phyloP scores from a whole-genome alignment of 345 rosid genomes.

The Ricinus communis region DNA sequence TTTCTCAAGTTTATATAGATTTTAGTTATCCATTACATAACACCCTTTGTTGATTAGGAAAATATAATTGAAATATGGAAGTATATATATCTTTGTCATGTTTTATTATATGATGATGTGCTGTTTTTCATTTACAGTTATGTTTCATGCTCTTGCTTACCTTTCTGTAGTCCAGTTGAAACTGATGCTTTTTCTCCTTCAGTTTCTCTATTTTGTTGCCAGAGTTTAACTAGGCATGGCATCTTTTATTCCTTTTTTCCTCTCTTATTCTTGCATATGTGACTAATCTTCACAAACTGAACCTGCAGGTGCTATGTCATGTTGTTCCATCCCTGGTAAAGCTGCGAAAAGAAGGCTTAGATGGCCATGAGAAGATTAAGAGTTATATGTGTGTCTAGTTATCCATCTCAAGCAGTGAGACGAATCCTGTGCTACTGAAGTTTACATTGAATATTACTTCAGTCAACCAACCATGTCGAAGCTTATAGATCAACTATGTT shows the following conservation, averaged over 20 bases:
- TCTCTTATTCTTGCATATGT: not conserved
- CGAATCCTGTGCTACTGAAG: conserved; percentile 40
- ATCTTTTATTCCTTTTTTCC: not conserved
- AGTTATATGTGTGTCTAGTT: conserved; percentile 95
- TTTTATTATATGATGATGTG: too few relatives aligned
- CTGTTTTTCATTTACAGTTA: too few relatives aligned
- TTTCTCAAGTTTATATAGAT: not conserved
- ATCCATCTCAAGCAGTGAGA: conserved; percentile 71
- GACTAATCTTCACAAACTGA: conserved; percentile 18
- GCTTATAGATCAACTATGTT: conserved; percentile 7
- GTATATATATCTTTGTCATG: too few relatives aligned
- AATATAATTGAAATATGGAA: too few relatives aligned
- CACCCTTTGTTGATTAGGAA: too few relatives aligned
- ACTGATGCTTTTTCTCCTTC: not conserved
- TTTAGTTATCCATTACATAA: too few relatives aligned
- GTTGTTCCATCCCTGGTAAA: conserved; percentile 86
- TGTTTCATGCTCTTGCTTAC: not conserved
- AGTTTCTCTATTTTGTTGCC: not conserved
- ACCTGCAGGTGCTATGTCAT: conserved; percentile 76
- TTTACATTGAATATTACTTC: conserved; percentile 19
- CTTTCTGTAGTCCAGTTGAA: not conserved
- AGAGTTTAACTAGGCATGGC: not conserved
- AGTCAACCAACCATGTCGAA: not conserved
- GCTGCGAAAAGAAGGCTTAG: conserved; percentile 96
- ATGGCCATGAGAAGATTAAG: conserved; percentile 96